Evolutionary conservation across 306 rosid genomes (phyloP), one percentile per base, ranked within the genome.

Genomic region (Casuarina cunninghamiana): DNA sequence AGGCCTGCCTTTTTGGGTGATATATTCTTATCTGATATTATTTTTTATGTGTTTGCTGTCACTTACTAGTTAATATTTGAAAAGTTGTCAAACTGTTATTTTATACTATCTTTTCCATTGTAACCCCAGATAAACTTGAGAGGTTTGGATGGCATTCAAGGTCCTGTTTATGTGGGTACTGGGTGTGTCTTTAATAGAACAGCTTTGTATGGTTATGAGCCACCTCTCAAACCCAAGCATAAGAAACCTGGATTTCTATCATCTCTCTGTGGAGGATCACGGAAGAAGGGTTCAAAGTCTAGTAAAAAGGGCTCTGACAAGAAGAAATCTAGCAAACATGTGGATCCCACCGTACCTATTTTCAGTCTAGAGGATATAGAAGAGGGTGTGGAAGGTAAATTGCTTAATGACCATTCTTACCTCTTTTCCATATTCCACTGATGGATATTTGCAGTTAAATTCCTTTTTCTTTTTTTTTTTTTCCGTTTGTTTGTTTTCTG

Each of bases 101-200:
- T 8, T 55, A 74, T 78, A 60, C 51, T 67, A 57, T 45, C 57
- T 69, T 12, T 72, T 75, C 17, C 35, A 32, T 83, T 72, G 9
- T 86, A 44, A 57, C 77, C 67, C 76, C 87, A 95, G 98, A 95
- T 95, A 80, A 95, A 95, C 86, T 91, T 95, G 86, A 87, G 97
- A 84, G 98, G 98, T 72, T 86, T 95, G 88, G 98, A 95, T 80
- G 98, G 98, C 10, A 85, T 95, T 79, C 98, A 95, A 84, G 98
- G 98, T 32, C 98, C 98, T 53, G 98, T 95, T 80, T 95, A 95
- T 80, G 98, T 92, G 84, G 98, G 98, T 58, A 95, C 98, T 50
- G 98, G 98, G 71, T 95, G 98, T 66, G 97, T 92, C 73, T 95
- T 95, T 87, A 95, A 95, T 39, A 85, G 98, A 81, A 89, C 97